Evolutionary conservation across 805 yeast genomes (phyloP), one percentile per base, ranked within the genome.

Genomic region (Metschnikowia reukaufii): DNA sequence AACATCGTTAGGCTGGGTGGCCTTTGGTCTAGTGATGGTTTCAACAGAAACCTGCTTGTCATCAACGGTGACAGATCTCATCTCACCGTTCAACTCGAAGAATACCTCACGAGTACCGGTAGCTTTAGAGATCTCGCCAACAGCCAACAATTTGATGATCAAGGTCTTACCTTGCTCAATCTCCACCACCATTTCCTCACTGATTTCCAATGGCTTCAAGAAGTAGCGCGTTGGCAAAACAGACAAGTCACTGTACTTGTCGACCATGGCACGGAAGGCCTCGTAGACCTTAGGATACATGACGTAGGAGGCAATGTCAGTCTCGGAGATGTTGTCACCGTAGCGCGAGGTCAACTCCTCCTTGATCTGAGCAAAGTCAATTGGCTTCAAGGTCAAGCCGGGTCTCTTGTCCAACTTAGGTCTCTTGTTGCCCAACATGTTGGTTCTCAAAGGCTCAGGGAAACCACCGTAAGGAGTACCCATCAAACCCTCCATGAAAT

Each of bases 401-500:
- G 99, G 99, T 73, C 99, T 84, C 57, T 77, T 73, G 52, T 83
- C 81, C 70, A 94, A 81, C 73, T 89, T 89, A 73, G 87, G 83
- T 75, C 99, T 86, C 84, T 90, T 90, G 67, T 91, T 95, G 62
- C 83, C 82, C 63, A 94, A 82, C 53, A 94, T 80, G 68, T 91
- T 88, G 33, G 96, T 78, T 74, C 99, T 84, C 70, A 94, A 78
- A 33, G 99, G 99, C 74, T 94, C 99, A 50, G 99, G 99, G 96
- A 94, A 94, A 7, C 99, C 99, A 58, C 99, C 99, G 66, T 88
- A 89, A 63, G 99, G 99, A 57, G 94, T 94, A 66, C 99, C 99
- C 88, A 94, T 94, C 67, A 94, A 80, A 61, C 99, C 99, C 77
- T 94, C 96, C 80, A 94, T 90, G 82, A 94, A 94, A 72, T 94